Evolutionary conservation across 2,329 filamentous ascomycete species (phyloP), one percentile per base, ranked within the genome.

Genomic region (Drechslerella coelobrocha): DNA sequence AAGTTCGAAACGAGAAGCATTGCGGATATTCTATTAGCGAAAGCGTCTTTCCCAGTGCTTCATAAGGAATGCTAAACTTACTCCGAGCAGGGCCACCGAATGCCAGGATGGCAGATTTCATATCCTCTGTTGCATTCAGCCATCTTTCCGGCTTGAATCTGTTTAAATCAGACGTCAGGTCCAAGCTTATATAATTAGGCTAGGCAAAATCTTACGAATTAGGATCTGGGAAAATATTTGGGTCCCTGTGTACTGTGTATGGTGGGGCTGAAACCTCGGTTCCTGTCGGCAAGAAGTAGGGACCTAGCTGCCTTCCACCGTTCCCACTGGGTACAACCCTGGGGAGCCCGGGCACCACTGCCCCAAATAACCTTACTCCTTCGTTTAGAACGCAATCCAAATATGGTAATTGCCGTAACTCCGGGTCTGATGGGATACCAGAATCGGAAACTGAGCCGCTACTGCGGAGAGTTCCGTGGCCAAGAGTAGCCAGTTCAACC

Each of bases 141-240:
- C 63, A 68, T 29, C 63, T 61, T 19, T 68, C 50, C 1, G 63
- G 63, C 24, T 57, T 51, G 21, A 56, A 57, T 12, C 45, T 63
- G 24, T 47, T 26, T 19, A 6, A 24, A 39, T 12, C n/a, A 14
- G 19, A 3, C 14, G 3, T 2, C 9, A 54, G 51, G 14, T 5
- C 9, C 34, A 14, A 2, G 17, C 34, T 14, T 39, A 14, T 14
- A 39, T 39, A 14, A 14, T 4, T 39, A 39, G 29, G 12, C 29
- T 34, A 34, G 29, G 12, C 29, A 34, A 39, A 34, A 17, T 2
- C 26, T 21, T 27, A 26, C 27, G 24, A n/a, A 50, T 10, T n/a
- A 53, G 3, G 31, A 17, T 52, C 24, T 31, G 24, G 3, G 7
- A 52, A 37, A 17, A 29, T 34, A 19, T 29, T 23, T 8, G 43